Evolutionary conservation across 805 yeast species (phyloP).

Genomic region (Monosporozyma unispora): DNA sequence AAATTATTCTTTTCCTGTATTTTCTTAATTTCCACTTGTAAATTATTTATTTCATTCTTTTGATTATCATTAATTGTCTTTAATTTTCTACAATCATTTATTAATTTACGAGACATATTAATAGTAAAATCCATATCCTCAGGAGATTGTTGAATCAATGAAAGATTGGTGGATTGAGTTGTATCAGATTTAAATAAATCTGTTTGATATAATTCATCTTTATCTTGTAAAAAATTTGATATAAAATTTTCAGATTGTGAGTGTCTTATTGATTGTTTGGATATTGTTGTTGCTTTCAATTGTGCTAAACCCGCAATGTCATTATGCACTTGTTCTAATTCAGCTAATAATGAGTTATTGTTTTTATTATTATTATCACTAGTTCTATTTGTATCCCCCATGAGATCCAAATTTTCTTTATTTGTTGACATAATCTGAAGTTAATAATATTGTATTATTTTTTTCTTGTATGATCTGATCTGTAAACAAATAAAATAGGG

Average conservation of each 20-base stretch:
- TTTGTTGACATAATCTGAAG: background rate
- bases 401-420: background rate
- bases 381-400: background rate
- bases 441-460: background rate
- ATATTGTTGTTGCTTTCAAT: background rate
- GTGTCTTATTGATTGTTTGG: background rate
- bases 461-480: no score
- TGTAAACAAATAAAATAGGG: no score
- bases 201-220: slow-evolving; percentile 47
- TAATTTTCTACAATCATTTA: slow-evolving; percentile 60
- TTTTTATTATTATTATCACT: background rate
- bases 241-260: slow-evolving; percentile 1
- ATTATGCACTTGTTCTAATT: slow-evolving; percentile 1
- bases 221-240: slow-evolving; percentile 22
- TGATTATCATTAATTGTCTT: slow-evolving; percentile 52
- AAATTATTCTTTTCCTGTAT: slow-evolving; percentile 4
- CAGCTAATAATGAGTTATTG: background rate
- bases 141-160: slow-evolving; percentile 16
- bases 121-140: slow-evolving; percentile 66
- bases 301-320: background rate
- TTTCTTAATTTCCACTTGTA: slow-evolving; percentile 3
- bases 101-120: slow-evolving; percentile 62
- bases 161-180: slow-evolving; percentile 16
- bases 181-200: slow-evolving; percentile 17
- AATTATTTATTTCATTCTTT: slow-evolving; percentile 4